Evolutionary conservation across 2,329 filamentous ascomycete genomes (phyloP).

Genomic region (Fusarium luffae): DNA sequence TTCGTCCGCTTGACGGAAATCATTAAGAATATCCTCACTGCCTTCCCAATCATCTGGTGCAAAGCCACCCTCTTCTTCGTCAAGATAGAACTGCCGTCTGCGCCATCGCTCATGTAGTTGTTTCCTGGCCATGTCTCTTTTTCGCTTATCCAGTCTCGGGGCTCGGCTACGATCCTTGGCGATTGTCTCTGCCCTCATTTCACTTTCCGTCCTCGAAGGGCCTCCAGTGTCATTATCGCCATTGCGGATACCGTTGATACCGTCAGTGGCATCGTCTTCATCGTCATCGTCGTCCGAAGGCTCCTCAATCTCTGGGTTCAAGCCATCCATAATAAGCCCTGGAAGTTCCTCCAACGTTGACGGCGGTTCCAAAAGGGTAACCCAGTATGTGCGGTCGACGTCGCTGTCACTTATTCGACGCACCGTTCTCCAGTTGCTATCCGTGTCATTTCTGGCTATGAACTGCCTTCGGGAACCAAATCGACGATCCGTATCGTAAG

Average conservation of each 20-base stretch:
- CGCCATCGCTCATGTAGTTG: slow-evolving; percentile 78
- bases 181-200: slow-evolving; percentile 54
- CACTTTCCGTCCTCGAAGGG: slow-evolving; percentile 54
- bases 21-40: slow-evolving; percentile 66
- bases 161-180: slow-evolving; percentile 51
- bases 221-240: slow-evolving; percentile 46
- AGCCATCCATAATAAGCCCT: slow-evolving; percentile 51
- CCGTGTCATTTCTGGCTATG: slow-evolving; percentile 47
- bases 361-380: slow-evolving; percentile 59
- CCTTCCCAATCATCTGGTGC: slow-evolving; percentile 72
- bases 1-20: slow-evolving; percentile 51
- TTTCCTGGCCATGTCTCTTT: slow-evolving; percentile 59
- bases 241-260: slow-evolving; percentile 41
- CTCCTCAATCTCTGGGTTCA: slow-evolving; percentile 45
- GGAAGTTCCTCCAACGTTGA: slow-evolving; percentile 57
- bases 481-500: slow-evolving; percentile 49
- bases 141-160: slow-evolving; percentile 54
- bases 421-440: slow-evolving; percentile 52
- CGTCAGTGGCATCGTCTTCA: slow-evolving; percentile 33
- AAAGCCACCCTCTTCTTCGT: slow-evolving; percentile 82
- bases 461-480: slow-evolving; percentile 47
- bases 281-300: slow-evolving; percentile 47
- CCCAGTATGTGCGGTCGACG: slow-evolving; percentile 55
- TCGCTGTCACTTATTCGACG: slow-evolving; percentile 47
- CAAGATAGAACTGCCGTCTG: slow-evolving; percentile 82